Evolutionary conservation across 148 eudicot species (phyloP).

Genomic region (Camellia sinensis): DNA sequence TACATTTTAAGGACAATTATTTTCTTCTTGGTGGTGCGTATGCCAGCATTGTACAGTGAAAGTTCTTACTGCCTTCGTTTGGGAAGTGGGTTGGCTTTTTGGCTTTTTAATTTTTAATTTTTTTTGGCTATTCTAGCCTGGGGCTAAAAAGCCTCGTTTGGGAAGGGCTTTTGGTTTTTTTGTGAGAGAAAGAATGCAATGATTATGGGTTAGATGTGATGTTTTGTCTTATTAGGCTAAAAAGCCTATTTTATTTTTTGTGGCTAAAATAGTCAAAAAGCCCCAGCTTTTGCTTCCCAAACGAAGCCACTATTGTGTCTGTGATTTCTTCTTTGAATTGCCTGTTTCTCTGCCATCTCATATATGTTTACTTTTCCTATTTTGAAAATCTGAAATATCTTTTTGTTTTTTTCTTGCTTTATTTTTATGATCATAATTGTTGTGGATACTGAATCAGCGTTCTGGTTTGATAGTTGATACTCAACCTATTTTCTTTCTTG

Average conservation of each 20-base stretch:
- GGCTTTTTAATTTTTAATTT: too few species aligned
- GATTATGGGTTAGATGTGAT: too few species aligned
- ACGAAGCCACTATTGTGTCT: not conserved
- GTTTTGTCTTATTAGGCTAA: too few species aligned
- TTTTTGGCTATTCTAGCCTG: too few species aligned
- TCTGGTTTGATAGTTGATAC: not conserved
- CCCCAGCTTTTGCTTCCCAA: too few species aligned
- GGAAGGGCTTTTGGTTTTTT: too few species aligned
- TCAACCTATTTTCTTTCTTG: slow-evolving; percentile 7
- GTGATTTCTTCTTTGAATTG: not conserved
- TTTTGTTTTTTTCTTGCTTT: not conserved
- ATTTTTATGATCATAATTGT: not conserved
- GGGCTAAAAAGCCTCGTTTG: too few species aligned
- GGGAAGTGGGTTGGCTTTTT: too few species aligned
- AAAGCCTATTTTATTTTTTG: too few species aligned
- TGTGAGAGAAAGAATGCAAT: too few species aligned
- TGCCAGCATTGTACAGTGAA: not conserved
- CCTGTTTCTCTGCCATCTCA: slow-evolving; percentile 5
- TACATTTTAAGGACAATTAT: not conserved
- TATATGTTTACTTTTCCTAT: not conserved
- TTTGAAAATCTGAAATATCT: not conserved
- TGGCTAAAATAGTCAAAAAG: too few species aligned
- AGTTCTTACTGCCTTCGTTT: too few species aligned
- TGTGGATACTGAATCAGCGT: not conserved
- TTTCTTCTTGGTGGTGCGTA: not conserved